Conservation (phyloP, 2,329 filamentous ascomycete species). For the Akanthomyces lecanii region DNA sequence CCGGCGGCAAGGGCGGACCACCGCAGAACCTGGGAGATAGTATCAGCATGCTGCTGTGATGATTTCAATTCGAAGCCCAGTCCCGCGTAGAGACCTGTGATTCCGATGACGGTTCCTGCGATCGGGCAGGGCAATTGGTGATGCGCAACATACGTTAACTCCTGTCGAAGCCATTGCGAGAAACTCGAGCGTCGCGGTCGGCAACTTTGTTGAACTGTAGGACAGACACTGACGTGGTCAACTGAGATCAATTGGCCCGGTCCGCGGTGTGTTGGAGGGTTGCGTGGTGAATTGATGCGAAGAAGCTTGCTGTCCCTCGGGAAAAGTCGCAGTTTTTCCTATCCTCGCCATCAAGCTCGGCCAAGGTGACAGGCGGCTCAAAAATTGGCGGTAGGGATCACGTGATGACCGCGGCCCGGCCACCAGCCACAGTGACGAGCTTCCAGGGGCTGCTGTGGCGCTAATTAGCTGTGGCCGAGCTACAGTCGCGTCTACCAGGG, state of each 20-base stretch:
- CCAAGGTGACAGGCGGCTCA: conserved; percentile 15
- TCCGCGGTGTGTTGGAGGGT: conserved; percentile 37
- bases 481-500: conserved; percentile 2
- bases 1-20: conserved; percentile 91
- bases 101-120: neutral
- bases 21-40: conserved; percentile 73
- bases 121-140: neutral
- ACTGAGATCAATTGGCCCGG: conserved; percentile 44
- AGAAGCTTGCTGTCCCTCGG: conserved; percentile 40
- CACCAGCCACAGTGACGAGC: conserved; percentile 10
- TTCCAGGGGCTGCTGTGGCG: conserved; percentile 12
- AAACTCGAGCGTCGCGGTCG: conserved; percentile 40
- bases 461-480: conserved; percentile 11
- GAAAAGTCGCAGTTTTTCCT: conserved; percentile 47
- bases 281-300: conserved; percentile 35
- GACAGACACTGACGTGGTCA: conserved; percentile 27
- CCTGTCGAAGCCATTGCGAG: conserved; percentile 62
- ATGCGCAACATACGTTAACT: conserved; percentile 57
- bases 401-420: conserved; percentile 4
- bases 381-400: conserved; percentile 16
- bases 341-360: conserved; percentile 29
- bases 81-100: neutral
- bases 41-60: conserved; percentile 25
- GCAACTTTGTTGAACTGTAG: conserved; percentile 25
- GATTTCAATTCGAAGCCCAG: neutral